These are phyloP conservation scores for Favolaschia claudopus DNA, from an alignment of 768 basidiomycete species.

Conservation along the genomic window DNA sequence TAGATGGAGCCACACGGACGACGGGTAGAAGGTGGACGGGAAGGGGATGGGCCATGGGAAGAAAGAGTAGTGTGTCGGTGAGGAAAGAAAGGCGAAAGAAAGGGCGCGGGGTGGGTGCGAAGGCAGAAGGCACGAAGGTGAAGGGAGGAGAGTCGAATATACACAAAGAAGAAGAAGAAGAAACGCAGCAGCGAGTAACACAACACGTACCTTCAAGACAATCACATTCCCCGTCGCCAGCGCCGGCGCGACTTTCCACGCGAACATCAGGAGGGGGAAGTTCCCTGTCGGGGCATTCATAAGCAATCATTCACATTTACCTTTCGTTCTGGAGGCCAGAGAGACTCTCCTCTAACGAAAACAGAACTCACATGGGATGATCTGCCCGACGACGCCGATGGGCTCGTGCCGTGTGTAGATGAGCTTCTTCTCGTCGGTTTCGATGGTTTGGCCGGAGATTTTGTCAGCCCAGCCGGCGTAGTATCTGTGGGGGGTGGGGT, in stretches of 20 bases:
- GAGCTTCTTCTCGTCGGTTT: constrained; percentile 65
- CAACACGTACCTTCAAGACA: constrained; percentile 60
- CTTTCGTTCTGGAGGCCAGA: not conserved
- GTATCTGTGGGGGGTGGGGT: constrained; percentile 50
- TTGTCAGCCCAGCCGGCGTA: constrained; percentile 95
- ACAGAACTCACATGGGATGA: constrained; percentile 71
- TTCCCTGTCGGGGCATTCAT: constrained; percentile 7
- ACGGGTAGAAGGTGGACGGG: not conserved
- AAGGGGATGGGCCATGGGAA: not conserved
- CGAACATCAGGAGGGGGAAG: constrained; percentile 50
- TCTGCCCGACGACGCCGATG: constrained; percentile 59
- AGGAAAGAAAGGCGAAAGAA: not conserved
- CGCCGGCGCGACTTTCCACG: constrained; percentile 79
- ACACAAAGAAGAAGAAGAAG: too few relatives aligned
- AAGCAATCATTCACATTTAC: not conserved
- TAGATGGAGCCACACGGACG: not conserved
- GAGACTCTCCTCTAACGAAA: not conserved
- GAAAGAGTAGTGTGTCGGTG: too few relatives aligned
- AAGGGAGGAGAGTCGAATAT: not conserved
- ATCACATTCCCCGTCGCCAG: constrained; percentile 79
- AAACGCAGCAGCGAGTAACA: not conserved
- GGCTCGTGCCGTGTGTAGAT: constrained; percentile 78
- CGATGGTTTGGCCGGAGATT: constrained; percentile 76
- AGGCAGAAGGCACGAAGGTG: not conserved
- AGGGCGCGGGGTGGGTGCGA: not conserved